These are phyloP conservation scores for Radiomyces spectabilis DNA, from an alignment of 192 early-diverging fungal species.

Conservation along the genomic window DNA sequence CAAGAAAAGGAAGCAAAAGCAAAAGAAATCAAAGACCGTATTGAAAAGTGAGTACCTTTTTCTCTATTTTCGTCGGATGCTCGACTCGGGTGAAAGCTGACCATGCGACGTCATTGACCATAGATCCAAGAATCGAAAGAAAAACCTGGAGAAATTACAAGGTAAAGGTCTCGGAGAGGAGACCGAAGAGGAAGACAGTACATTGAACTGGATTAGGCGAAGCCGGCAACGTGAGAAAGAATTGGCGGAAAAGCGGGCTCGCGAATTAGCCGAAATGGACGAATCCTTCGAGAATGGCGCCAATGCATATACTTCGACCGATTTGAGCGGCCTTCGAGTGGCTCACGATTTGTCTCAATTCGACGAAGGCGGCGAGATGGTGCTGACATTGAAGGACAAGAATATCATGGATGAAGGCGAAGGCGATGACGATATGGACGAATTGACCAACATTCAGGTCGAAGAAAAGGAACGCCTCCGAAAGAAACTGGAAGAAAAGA, in stretches of 20 bases:
- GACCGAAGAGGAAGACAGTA: slow-evolving; percentile 50
- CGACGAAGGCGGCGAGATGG: slow-evolving; percentile 57
- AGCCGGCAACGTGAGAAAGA: slow-evolving; percentile 45
- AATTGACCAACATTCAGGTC: slow-evolving; percentile 62
- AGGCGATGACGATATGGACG: slow-evolving; percentile 54
- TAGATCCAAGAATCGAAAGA: slow-evolving; percentile 40
- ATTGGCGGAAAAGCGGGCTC: slow-evolving; percentile 31
- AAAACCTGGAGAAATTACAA: slow-evolving; percentile 42
- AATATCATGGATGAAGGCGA: slow-evolving; percentile 58
- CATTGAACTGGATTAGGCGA: slow-evolving; percentile 64
- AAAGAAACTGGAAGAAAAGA: slow-evolving; percentile 71
- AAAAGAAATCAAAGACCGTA: slow-evolving; percentile 39
- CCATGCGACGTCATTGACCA: too few relatives aligned
- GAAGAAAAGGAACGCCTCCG: slow-evolving; percentile 58
- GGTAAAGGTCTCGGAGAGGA: slow-evolving; percentile 60
- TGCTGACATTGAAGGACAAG: slow-evolving; percentile 84
- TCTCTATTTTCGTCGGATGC: too few relatives aligned
- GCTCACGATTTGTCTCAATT: slow-evolving; percentile 66
- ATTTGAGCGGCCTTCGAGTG: slow-evolving; percentile 70
- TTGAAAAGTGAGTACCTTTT: slow-evolving; percentile 48
- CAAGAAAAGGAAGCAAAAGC: slow-evolving; percentile 39
- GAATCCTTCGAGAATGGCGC: slow-evolving; percentile 22
- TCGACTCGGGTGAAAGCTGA: background rate
- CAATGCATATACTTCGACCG: slow-evolving; percentile 26
- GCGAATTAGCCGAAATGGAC: slow-evolving; percentile 33